Evolutionary conservation across 345 rosid species (phyloP), one percentile per base, ranked within the genome.

Genomic region (Hibiscus syriacus): DNA sequence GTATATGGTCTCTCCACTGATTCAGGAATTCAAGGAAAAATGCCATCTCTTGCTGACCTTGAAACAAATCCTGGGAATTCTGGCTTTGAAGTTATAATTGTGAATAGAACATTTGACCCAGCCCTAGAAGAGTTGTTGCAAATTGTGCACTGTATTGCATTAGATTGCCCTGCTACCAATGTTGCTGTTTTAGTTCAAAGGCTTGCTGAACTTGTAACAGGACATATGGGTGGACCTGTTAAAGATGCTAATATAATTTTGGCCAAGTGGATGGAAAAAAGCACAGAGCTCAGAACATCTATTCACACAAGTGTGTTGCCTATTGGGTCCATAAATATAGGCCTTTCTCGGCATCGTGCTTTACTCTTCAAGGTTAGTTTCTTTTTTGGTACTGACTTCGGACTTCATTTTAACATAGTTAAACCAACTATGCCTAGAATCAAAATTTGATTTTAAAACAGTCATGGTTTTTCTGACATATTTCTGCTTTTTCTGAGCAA

Each of bases 201-300:
- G 75, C 82, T 94, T 66, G 96, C 99, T 56, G 99, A 94, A 69
- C 85, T 89, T 78, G 98, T 94, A 39, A 88, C 90, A 13, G 90
- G 70, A 66, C 96, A 94, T 76, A 89, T 94, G 98, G 99, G 98
- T 73, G 99, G 98, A 32, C 84, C 96, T 45, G 96, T 88, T 16
- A 89, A 85, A 76, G 98, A 94, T 86, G 96, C 99, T 17, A 91
- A 78, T 74, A 69, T 83, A 20, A 87, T 88, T 71, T 79, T 80
- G 76, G 87, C 96, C 43, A 81, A 73, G 76, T 94, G 99, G 99
- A 82, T 82, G 85, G 99, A 91, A 59, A 89, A 81, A 74, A 87
- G 85, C 81, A 79, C 78, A 8, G 95, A 87, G 78, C 82, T 88
- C 74, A 88, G 91, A 83, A 84, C 86, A 32, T 83, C 92, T 60